Percentiles rank a stretch among this genome's conserved stretches.
Conservation (phyloP, 2,329 filamentous ascomycete species). For the Xylaria digitata region DNA sequence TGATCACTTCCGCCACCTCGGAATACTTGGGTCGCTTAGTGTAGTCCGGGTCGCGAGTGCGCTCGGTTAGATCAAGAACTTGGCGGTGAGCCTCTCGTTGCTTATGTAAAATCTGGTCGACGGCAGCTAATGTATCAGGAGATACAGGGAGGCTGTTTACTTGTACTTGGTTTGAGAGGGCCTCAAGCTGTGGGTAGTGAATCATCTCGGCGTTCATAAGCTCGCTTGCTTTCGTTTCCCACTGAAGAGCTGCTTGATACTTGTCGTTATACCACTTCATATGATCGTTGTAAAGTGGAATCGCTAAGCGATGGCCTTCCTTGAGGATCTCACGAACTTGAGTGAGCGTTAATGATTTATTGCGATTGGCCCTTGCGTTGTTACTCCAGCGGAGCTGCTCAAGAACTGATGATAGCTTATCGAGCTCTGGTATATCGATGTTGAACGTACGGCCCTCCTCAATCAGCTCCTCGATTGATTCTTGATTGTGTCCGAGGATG, state of each 20-base stretch:
- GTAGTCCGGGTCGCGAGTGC: constrained; percentile 79
- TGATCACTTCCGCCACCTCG: constrained; percentile 91
- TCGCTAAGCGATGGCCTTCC: constrained; percentile 79
- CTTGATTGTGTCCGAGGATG: constrained; percentile 69
- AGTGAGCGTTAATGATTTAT: constrained; percentile 75
- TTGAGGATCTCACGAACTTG: constrained; percentile 84
- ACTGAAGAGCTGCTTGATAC: constrained; percentile 79
- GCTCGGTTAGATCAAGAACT: constrained; percentile 83
- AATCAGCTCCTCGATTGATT: constrained; percentile 89
- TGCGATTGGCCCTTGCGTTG: constrained; percentile 73
- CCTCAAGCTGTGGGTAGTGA: constrained; percentile 94
- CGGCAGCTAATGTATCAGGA: constrained; percentile 79
- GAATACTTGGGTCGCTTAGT: constrained; percentile 84
- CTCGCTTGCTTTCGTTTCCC: constrained; percentile 94
- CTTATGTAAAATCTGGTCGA: constrained; percentile 94
- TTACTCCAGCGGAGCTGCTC: constrained; percentile 92
- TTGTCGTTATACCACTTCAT: constrained; percentile 81
- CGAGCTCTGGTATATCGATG: constrained; percentile 89
- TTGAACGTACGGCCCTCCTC: constrained; percentile 91
- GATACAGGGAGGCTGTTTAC: constrained; percentile 80
- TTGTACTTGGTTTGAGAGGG: constrained; percentile 83
- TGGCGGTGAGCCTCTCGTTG: constrained; percentile 93
- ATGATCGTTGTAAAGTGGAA: constrained; percentile 83
- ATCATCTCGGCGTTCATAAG: constrained; percentile 91
- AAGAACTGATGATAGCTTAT: constrained; percentile 80